Base-by-base conservation (phyloP, 768 basidiomycete genomes). In the Russula ochroleuca region DNA sequence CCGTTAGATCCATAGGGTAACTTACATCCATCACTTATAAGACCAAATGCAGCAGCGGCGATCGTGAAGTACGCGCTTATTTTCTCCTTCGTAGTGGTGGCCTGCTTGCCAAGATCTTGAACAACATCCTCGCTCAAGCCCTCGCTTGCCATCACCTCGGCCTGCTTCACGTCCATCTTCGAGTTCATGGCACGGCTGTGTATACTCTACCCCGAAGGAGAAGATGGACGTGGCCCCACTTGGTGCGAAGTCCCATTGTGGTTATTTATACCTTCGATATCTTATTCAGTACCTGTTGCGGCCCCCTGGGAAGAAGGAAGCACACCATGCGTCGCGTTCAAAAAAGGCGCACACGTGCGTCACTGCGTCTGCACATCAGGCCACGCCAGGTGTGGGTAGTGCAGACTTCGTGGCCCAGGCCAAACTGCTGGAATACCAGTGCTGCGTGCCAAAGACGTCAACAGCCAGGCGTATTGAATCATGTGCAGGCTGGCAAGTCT, bases 31-130 rank as follows among this genome's bases (percentile, higher is more conserved):
- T 85, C 85, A 55, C 79, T 81, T 68, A 88, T 84, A 40, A 88
- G 75, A 33, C 85, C 87, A 69, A 84, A 86, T 4, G 83, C 87
- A 21, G 84, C 78, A 31, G 85, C 83, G 41, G 79, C 74, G 69
- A 89, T 86, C 10, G 86, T 85, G 71, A 87, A 83, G 71, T 82
- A 82, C 15, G 78, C 77, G 66, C 85, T 87, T 56, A 85, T 70
- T 14, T 69, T 70, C 69, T 85, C 80, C 68, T 25, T 59, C n/a
- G 58, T 50, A 40, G 48, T 56, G 14, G 45, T 43, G 40, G 19
- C 31, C 50, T 52, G 65, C 13, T 57, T 64, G 51, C 23, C 31
- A 33, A 57, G 56, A 13, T 31, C 65, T 35, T 56, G 65, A 47
- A 64, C 62, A 17, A 51, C 61, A 5, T 47, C 48, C 19, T n/a